phyloP scores from a whole-genome alignment of 2,329 filamentous ascomycete genomes.

The Pseudodiploospora longispora region DNA sequence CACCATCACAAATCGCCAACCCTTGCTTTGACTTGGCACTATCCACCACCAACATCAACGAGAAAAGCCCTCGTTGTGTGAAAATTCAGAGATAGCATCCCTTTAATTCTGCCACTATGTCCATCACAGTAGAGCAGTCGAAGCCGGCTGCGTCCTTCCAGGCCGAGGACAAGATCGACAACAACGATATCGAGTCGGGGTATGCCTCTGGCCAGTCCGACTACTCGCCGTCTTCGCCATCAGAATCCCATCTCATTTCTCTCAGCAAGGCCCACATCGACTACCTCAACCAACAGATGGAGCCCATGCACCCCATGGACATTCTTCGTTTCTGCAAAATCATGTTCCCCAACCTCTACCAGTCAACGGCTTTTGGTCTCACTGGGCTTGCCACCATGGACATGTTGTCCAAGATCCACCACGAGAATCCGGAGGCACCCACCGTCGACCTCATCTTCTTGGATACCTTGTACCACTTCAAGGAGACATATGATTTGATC shows the following conservation, averaged over 20 bases:
- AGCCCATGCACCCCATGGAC: slow-evolving; percentile 81
- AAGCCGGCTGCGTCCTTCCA: slow-evolving; percentile 31
- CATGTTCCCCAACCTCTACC: slow-evolving; percentile 81
- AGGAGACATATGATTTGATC: slow-evolving; percentile 66
- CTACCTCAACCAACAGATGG: slow-evolving; percentile 83
- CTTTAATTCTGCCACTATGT: slow-evolving; percentile 18
- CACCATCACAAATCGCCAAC: too few species aligned
- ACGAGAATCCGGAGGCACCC: slow-evolving; percentile 51
- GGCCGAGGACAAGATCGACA: slow-evolving; percentile 32
- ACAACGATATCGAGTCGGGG: slow-evolving; percentile 63
- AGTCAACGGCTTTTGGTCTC: slow-evolving; percentile 76
- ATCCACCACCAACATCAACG: too few species aligned
- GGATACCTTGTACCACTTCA: slow-evolving; percentile 76
- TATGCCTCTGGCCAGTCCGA: slow-evolving; percentile 57
- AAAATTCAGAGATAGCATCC: too few species aligned
- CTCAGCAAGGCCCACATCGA: slow-evolving; percentile 84
- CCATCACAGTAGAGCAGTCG: slow-evolving; percentile 27
- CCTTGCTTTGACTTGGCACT: too few species aligned
- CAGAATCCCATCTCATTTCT: slow-evolving; percentile 57
- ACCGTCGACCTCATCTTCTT: slow-evolving; percentile 67
- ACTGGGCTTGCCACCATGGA: slow-evolving; percentile 77
- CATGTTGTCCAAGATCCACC: slow-evolving; percentile 70
- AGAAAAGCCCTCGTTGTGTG: too few species aligned
- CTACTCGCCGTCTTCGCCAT: slow-evolving; percentile 27
- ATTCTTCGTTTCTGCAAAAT: slow-evolving; percentile 88